Evolutionary conservation across 148 eudicot species (phyloP), one percentile per base, ranked within the genome.

Genomic region (Beta vulgaris): DNA sequence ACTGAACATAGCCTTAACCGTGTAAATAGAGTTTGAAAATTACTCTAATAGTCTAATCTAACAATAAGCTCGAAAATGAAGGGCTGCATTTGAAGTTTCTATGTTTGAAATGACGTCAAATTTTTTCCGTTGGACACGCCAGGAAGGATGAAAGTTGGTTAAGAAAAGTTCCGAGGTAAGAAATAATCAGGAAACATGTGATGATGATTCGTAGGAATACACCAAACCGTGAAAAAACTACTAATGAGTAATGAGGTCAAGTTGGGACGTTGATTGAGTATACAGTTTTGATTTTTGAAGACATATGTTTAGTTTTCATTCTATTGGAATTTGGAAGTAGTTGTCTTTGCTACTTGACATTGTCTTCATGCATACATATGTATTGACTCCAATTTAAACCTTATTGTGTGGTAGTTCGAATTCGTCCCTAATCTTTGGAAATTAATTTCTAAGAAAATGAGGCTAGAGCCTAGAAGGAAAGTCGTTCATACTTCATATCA

Each of bases 321-420:
- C n/a, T 23, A 63, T 36, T 63, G 44, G 28, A 63, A 63, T 63
- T 69, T 16, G 25, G 6, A 48, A 46, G 14, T 32, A 12, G 18
- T 49, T 7, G 1, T 19, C 28, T 7, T 48, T 44, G 9, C 6
- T 18, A 26, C 59, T 69, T 69, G 73, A 69, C 58, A 31, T 49
- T 69, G 13, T 68, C 72, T 68, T 43, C 44, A 68, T 68, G 55
- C 42, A 21, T 65, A n/a, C n/a, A n/a, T 19, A 39, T 39, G 48
- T 43, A 16, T 43, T 43, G 48, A 43, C 48, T 43, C 13, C n/a
- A n/a, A n/a, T n/a, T n/a, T n/a, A n/a, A n/a, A 9, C 10, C 2
- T 13, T 43, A 39, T 39, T 2, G 42, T 2, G 42, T 39, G 9
- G 2, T 39, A 39, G 8, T 5, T 48, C 1, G 15, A 21, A 48